Evolutionary conservation across 495 filamentous ascomycete genomes (phyloP).

Genomic region (Penicillium samsonianum): DNA sequence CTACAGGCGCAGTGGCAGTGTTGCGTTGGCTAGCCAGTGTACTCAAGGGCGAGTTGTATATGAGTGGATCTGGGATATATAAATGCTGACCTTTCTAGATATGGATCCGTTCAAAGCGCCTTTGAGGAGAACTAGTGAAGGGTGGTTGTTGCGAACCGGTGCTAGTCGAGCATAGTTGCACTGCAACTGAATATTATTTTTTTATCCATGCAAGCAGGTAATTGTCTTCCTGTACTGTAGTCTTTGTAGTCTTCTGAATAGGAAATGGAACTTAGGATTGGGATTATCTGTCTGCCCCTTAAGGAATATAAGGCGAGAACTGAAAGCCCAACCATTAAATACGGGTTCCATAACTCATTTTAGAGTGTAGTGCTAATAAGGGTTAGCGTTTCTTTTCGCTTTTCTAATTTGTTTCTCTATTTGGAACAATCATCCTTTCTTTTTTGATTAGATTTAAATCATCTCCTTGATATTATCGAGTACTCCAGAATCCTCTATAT

Average conservation of each 20-base stretch:
- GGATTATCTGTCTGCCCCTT: no score
- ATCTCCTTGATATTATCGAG: no score
- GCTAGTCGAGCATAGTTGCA: no score
- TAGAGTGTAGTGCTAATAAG: conserved; percentile 43
- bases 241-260: no score
- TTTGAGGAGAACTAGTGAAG: conserved; percentile 14
- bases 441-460: no score
- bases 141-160: background rate
- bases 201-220: background rate
- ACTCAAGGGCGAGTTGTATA: conserved; percentile 46
- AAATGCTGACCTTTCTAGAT: conserved; percentile 20
- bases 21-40: conserved; percentile 51
- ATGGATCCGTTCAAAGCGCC: conserved; percentile 37
- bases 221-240: background rate
- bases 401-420: no score
- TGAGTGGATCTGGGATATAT: background rate
- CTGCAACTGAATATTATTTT: background rate
- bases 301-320: no score
- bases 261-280: no score
- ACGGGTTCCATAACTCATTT: conserved; percentile 38
- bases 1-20: conserved; percentile 60
- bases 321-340: no score
- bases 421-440: no score
- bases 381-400: no score
- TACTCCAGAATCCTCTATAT: no score